Percentiles rank a stretch among this genome's conserved stretches.
phyloP scores from a whole-genome alignment of 1,139 yeast species.

The Torulaspora pretoriensis region DNA sequence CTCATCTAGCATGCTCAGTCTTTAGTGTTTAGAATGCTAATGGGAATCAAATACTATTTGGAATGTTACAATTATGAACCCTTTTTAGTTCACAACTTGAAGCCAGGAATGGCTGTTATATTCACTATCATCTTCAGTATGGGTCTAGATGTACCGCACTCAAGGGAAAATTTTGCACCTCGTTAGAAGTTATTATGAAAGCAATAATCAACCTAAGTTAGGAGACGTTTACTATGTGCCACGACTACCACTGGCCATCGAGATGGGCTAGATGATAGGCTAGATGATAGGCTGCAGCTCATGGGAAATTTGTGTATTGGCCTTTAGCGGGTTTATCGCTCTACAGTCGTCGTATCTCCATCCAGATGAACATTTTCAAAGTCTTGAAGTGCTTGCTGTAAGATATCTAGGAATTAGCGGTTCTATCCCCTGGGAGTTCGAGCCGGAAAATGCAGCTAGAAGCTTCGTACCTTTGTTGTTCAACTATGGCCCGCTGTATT shows the following conservation, averaged over 20 bases:
- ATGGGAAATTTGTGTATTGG: neutral
- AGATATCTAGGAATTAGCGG: conserved; percentile 49
- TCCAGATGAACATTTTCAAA: conserved; percentile 96
- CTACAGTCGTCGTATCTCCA: conserved; percentile 82
- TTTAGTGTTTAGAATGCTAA: neutral
- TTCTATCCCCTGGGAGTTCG: conserved; percentile 83
- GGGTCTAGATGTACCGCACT: neutral
- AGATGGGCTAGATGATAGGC: neutral
- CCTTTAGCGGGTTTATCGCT: conserved; percentile 54
- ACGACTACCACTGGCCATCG: no score
- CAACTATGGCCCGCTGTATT: conserved; percentile 60
- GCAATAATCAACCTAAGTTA: no score
- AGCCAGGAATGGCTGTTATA: neutral
- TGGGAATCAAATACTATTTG: neutral
- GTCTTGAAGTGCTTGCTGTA: conserved; percentile 59
- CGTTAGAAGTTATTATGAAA: neutral
- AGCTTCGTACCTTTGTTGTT: conserved; percentile 68
- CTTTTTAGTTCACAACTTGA: no score
- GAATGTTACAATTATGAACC: neutral
- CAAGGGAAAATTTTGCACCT: conserved; percentile 6
- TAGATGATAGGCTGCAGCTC: neutral
- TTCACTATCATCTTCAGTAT: neutral
- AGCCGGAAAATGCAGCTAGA: conserved; percentile 55
- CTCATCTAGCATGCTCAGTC: conserved; percentile 49
- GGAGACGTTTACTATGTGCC: no score